These are phyloP conservation scores for Mariannaea elegans DNA, from an alignment of 2,329 filamentous ascomycete species.

Conservation along the genomic window DNA sequence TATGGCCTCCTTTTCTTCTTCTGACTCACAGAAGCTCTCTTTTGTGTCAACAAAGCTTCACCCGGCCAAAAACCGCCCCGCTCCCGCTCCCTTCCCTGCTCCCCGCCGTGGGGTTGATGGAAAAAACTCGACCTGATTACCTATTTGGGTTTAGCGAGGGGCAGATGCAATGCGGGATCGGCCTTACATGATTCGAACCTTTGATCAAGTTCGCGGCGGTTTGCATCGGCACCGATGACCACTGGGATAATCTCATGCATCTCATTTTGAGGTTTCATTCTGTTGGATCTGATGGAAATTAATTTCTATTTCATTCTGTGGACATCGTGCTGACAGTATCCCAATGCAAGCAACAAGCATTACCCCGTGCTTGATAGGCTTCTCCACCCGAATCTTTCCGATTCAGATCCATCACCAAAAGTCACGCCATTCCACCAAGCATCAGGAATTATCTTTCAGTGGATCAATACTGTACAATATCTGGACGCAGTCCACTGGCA, in stretches of 20 bases:
- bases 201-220: neutral
- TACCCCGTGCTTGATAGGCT: neutral
- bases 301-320: too few relatives aligned
- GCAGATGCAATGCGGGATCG: conserved; percentile 2
- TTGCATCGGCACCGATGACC: neutral
- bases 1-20: neutral
- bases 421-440: neutral
- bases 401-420: neutral
- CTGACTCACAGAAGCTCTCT: conserved; percentile 37
- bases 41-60: conserved; percentile 21
- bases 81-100: conserved; percentile 22
- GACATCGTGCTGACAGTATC: too few relatives aligned
- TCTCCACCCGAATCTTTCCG: neutral
- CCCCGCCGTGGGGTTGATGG: conserved; percentile 9
- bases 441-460: too few relatives aligned
- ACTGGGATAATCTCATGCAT: too few relatives aligned
- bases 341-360: too few relatives aligned
- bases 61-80: conserved; percentile 34
- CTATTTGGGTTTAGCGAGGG: conserved; percentile 5
- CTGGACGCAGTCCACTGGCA: too few relatives aligned
- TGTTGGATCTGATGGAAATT: too few relatives aligned
- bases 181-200: neutral
- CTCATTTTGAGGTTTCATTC: too few relatives aligned
- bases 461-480: too few relatives aligned
- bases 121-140: neutral